These are phyloP conservation scores for Sarocladium strictum DNA, from an alignment of 2,329 filamentous ascomycete species.

Conservation along the genomic window DNA sequence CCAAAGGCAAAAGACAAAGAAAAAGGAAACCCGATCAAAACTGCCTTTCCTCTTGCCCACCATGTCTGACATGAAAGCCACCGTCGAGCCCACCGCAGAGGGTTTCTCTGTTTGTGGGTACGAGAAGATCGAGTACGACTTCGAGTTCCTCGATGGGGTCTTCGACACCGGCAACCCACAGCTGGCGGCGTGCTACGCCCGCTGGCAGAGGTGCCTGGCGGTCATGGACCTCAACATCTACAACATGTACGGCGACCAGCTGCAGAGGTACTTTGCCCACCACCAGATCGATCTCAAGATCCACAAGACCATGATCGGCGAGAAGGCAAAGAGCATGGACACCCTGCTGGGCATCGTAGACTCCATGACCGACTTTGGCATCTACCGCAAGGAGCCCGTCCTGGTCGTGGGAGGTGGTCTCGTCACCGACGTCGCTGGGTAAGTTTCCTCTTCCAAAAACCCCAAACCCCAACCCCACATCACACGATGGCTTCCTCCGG, in stretches of 20 bases:
- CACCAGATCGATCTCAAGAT: conserved; percentile 56
- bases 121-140: conserved; percentile 73
- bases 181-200: conserved; percentile 58
- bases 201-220: conserved; percentile 60
- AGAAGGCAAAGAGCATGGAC: conserved; percentile 69
- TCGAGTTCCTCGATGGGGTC: conserved; percentile 65
- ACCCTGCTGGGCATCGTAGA: conserved; percentile 64
- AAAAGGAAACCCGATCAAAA: too few species aligned
- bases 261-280: conserved; percentile 62
- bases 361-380: conserved; percentile 68
- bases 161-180: conserved; percentile 56
- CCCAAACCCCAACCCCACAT: background rate
- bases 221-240: conserved; percentile 69
- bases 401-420: conserved; percentile 62
- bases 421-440: conserved; percentile 70
- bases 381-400: conserved; percentile 63
- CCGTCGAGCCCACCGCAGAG: conserved; percentile 54
- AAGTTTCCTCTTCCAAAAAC: conserved; percentile 30
- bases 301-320: conserved; percentile 68
- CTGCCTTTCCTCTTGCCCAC: conserved; percentile 1
- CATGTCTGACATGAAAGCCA: conserved; percentile 67
- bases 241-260: conserved; percentile 59
- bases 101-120: conserved; percentile 69
- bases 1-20: too few species aligned
- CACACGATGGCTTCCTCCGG: background rate